Base-by-base conservation (phyloP, 2,329 filamentous ascomycete species). In the Diaporthe ilicicola region DNA sequence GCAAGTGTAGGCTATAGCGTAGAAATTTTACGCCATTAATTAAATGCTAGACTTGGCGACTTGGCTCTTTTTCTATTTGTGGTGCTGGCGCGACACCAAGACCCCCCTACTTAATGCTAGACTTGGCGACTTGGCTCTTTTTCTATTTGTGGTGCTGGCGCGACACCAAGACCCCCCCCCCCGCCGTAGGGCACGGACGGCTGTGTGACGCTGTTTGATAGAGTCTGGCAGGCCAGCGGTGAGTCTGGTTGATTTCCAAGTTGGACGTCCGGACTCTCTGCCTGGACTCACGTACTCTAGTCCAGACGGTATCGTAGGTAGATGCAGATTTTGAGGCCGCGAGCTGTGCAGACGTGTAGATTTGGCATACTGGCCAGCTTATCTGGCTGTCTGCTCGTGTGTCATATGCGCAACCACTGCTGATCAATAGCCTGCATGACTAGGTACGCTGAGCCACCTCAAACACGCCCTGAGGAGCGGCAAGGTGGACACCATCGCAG, bases 111-210 rank as follows among this genome's bases (percentile, higher is more conserved):
- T n/a, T n/a, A 32, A 46, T 13, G 17, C 24, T 46, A 4, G 39
- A 46, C 56, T 61, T 61, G 39, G 56, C 56, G 15, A 46, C 56
- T 61, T 61, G 39, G 56, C 56, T 19, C 17, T 32, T 61, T 59
- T 42, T 10, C 34, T 42, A 19, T 19, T 10, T 42, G 34, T 59
- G 34, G 37, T 59, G 2, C 22, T 59, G 54, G 37, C 29, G 37
- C 37, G 24, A 46, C 24, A 61, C 37, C 10, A 44, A 6, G 24
- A 29, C n/a, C n/a, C n/a, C n/a, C n/a, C n/a, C n/a, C n/a, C n/a
- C n/a, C n/a, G n/a, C n/a, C n/a, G 54, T 2, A 44, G 55, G 22
- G 55, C 55, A 59, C 55, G 22, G 55, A 59, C 55, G 37, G 22
- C 22, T 27, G 48, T 50, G 29, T 54, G 29, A 54, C 51, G 34